Evolutionary conservation across 2,329 filamentous ascomycete genomes (phyloP).

Genomic region (Fusarium duplospermum): DNA sequence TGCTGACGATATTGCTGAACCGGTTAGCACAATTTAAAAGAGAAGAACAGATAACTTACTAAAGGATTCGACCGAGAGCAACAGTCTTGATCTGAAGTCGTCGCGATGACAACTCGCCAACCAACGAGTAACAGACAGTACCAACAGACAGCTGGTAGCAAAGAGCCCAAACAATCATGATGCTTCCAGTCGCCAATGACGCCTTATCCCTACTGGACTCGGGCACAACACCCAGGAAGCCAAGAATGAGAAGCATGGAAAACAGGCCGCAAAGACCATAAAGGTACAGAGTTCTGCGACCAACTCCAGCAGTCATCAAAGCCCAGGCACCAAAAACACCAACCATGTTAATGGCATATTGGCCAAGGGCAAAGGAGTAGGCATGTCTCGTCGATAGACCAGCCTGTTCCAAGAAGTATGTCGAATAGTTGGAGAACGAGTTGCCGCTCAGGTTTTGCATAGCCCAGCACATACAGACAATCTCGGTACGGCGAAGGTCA

Average conservation of each 20-base stretch:
- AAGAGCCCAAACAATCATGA: conserved; percentile 87
- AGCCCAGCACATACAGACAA: conserved; percentile 73
- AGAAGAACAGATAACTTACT: conserved; percentile 57
- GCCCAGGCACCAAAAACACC: conserved; percentile 86
- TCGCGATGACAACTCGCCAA: conserved; percentile 84
- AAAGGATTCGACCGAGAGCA: conserved; percentile 83
- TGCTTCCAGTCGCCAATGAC: conserved; percentile 80
- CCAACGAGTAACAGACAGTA: conserved; percentile 89
- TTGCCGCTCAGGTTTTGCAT: conserved; percentile 74
- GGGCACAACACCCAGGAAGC: conserved; percentile 83
- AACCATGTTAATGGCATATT: conserved; percentile 79
- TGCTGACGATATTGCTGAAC: conserved; percentile 78
- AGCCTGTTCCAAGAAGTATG: conserved; percentile 71
- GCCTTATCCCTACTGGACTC: conserved; percentile 66
- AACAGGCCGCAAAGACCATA: conserved; percentile 81
- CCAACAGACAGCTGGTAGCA: conserved; percentile 89
- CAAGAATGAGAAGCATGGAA: conserved; percentile 82
- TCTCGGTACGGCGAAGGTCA: conserved; percentile 81
- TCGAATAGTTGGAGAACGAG: conserved; percentile 74
- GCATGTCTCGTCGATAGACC: conserved; percentile 61
- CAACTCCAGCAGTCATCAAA: conserved; percentile 79
- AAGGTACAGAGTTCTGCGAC: conserved; percentile 80
- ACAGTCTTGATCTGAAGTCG: conserved; percentile 92
- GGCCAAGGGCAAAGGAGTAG: conserved; percentile 71
- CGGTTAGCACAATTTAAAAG: background rate